These are phyloP conservation scores for Leishmania amazonensis DNA, from an alignment of 208 protist genomes.

Conservation along the genomic window DNA sequence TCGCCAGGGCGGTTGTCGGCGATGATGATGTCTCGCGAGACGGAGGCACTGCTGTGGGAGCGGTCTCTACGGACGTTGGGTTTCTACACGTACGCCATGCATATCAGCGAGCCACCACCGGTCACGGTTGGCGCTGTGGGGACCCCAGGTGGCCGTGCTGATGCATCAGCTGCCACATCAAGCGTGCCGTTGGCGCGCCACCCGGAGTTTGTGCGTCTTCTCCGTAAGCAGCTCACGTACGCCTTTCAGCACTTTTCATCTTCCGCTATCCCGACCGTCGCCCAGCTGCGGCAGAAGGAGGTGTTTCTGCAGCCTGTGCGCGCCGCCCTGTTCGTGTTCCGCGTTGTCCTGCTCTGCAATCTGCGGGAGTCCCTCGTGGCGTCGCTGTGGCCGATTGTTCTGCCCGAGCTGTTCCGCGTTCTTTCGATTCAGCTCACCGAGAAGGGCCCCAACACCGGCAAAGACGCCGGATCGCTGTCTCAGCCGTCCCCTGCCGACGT, in stretches of 20 bases:
- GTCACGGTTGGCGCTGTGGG: slow-evolving; percentile 11
- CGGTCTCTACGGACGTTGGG: slow-evolving; percentile 37
- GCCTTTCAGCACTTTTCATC: slow-evolving; percentile 34
- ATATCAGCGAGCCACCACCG: slow-evolving; percentile 2
- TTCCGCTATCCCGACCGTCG: slow-evolving; percentile 8
- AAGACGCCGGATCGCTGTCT: background rate
- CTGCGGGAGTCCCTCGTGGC: slow-evolving; percentile 28
- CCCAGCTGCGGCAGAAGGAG: slow-evolving; percentile 23
- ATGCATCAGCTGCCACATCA: background rate
- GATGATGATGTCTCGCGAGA: slow-evolving; percentile 43
- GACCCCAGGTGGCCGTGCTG: background rate
- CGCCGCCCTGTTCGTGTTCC: slow-evolving; percentile 55
- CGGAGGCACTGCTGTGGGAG: slow-evolving; percentile 42
- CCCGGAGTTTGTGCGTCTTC: slow-evolving; percentile 40
- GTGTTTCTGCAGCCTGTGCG: slow-evolving; percentile 36
- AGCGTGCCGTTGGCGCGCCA: slow-evolving; percentile 12
- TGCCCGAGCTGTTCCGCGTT: slow-evolving; percentile 38
- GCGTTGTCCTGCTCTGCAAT: slow-evolving; percentile 52
- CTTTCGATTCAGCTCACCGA: slow-evolving; percentile 1
- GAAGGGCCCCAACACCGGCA: background rate
- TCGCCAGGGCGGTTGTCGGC: slow-evolving; percentile 32
- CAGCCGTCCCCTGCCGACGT: background rate
- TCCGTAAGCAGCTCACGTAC: slow-evolving; percentile 49
- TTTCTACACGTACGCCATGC: slow-evolving; percentile 41
- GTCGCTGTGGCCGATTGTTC: slow-evolving; percentile 54